These are phyloP conservation scores for Diaporthe ampelina DNA, from an alignment of 2,329 filamentous ascomycete genomes.

Conservation along the genomic window DNA sequence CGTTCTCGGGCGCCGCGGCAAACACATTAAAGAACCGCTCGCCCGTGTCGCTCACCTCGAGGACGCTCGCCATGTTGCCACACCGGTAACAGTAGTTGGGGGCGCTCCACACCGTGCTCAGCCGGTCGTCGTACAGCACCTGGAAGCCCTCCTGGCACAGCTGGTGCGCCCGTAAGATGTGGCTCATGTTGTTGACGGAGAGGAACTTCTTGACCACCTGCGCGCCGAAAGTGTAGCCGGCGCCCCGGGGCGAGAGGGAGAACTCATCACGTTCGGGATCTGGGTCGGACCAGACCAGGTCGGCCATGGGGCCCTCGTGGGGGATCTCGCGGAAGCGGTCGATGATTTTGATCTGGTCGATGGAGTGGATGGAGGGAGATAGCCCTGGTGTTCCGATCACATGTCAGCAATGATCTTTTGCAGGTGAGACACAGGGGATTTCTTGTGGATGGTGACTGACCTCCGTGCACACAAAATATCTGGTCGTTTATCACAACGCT, in stretches of 20 bases:
- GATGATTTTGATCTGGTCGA: constrained; percentile 99
- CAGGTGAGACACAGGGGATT: too few species aligned
- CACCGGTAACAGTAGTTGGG: constrained; percentile 97
- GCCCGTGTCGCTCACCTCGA: constrained; percentile 94
- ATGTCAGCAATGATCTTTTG: constrained; percentile 23
- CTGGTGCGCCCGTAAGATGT: constrained; percentile 98
- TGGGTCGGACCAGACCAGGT: constrained; percentile 97
- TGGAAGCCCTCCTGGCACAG: constrained; percentile 98
- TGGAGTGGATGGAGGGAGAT: constrained; percentile 93
- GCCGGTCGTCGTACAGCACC: constrained; percentile 92
- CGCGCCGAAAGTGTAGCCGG: constrained; percentile 96
- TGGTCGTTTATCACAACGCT: constrained; percentile 99
- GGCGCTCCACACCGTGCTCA: constrained; percentile 98
- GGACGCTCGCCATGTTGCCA: constrained; percentile 95
- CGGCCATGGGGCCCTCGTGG: constrained; percentile 99
- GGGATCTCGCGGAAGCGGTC: constrained; percentile 98
- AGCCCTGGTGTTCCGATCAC: constrained; percentile 65
- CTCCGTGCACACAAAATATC: constrained; percentile 98
- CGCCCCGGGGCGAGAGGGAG: constrained; percentile 90
- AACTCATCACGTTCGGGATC: constrained; percentile 99
- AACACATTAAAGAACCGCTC: constrained; percentile 99
- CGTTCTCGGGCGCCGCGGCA: constrained; percentile 95
- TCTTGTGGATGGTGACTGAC: constrained; percentile 54
- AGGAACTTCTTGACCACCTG: constrained; percentile 99
- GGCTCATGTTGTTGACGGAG: constrained; percentile 96